Conservation (phyloP, 768 basidiomycete genomes). For the Boletus subcaerulescens region DNA sequence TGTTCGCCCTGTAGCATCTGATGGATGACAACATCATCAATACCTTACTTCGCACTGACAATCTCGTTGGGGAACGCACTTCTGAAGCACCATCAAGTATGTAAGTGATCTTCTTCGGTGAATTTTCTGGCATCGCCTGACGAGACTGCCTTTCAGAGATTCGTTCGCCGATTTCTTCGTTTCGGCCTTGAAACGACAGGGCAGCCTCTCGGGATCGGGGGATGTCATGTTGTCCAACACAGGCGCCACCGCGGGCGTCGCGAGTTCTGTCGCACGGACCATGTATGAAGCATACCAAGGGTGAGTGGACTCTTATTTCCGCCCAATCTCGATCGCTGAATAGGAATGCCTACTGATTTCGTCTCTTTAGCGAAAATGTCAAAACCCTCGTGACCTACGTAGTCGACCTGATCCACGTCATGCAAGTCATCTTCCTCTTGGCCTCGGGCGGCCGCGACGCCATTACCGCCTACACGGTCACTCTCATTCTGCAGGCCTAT, state of each 20-base stretch:
- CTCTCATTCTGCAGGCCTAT: neutral
- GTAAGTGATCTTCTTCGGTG: neutral
- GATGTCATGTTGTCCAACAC: too few species aligned
- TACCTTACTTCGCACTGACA: constrained; percentile 1
- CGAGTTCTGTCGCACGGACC: too few species aligned
- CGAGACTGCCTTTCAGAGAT: neutral
- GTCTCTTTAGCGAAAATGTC: constrained; percentile 4
- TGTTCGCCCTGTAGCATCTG: constrained; percentile 1
- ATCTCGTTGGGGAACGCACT: neutral
- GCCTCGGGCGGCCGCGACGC: neutral
- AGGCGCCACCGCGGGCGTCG: too few species aligned
- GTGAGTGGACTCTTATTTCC: too few species aligned
- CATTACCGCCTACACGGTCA: neutral
- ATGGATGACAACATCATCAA: neutral
- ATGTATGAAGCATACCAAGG: too few species aligned
- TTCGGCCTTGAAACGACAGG: neutral
- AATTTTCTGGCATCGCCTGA: neutral
- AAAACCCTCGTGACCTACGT: constrained; percentile 14
- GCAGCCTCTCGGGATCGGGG: too few species aligned
- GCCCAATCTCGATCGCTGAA: neutral
- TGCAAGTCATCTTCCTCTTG: constrained; percentile 12
- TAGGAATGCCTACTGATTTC: neutral
- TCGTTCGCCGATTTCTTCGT: neutral
- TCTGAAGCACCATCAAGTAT: neutral
- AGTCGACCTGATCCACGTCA: constrained; percentile 12